phyloP scores from a whole-genome alignment of 345 rosid species.

The Populus tremula region DNA sequence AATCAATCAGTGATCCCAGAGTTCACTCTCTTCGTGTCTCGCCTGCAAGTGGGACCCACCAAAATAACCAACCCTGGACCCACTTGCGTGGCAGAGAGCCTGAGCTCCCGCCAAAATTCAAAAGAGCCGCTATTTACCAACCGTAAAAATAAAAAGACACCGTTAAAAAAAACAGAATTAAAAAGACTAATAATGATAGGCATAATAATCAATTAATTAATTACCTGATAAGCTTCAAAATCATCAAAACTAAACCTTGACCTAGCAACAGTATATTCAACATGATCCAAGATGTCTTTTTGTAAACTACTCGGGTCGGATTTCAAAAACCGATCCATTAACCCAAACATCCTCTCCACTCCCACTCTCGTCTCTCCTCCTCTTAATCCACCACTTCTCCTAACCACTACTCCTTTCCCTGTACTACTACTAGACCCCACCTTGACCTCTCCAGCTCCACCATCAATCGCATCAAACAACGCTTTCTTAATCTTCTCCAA shows the following conservation, averaged over 20 bases:
- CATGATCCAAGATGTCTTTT: conserved; percentile 42
- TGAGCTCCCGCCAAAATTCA: conserved; percentile 31
- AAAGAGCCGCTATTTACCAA: background rate
- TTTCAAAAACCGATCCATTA: conserved; percentile 44
- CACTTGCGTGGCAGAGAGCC: no score
- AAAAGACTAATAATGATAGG: background rate
- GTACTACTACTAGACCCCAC: conserved; percentile 7
- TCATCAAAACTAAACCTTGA: conserved; percentile 46
- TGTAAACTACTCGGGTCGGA: conserved; percentile 41
- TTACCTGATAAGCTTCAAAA: conserved; percentile 53
- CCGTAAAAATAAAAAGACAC: no score
- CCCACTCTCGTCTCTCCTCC: conserved; percentile 18
- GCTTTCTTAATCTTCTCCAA: conserved; percentile 36
- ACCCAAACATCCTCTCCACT: conserved; percentile 44
- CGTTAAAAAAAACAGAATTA: background rate
- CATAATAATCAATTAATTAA: no score
- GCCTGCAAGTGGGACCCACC: no score
- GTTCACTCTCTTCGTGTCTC: no score
- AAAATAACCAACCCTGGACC: no score
- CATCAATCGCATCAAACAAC: conserved; percentile 34
- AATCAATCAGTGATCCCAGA: no score
- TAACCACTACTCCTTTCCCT: conserved; percentile 27
- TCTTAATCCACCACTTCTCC: conserved; percentile 18
- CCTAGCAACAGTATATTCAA: conserved; percentile 44
- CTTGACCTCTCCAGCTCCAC: conserved; percentile 17